Evolutionary conservation across 768 basidiomycete genomes (phyloP).

Genomic region (Wakefieldia striispora): DNA sequence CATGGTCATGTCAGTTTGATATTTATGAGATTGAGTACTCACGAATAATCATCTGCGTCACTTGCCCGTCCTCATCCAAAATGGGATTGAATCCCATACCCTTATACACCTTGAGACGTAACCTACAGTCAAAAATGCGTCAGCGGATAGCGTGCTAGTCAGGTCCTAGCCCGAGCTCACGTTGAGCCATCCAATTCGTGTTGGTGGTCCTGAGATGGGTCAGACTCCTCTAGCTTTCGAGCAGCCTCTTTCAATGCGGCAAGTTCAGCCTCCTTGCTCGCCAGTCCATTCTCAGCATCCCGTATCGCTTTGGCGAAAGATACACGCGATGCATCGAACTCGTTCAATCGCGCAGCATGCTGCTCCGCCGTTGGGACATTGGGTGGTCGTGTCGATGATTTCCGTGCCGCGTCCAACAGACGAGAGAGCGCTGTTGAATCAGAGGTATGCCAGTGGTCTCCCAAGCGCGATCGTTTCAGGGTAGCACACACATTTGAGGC

Average conservation of each 20-base stretch:
- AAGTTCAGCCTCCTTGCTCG: conserved; percentile 69
- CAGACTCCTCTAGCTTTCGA: conserved; percentile 58
- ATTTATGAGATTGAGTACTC: conserved; percentile 29
- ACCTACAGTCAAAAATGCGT: conserved; percentile 35
- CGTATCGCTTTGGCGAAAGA: conserved; percentile 74
- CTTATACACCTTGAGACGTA: conserved; percentile 67
- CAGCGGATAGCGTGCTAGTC: conserved; percentile 1
- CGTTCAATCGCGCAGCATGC: conserved; percentile 59
- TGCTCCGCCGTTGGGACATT: conserved; percentile 66
- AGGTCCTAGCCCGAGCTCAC: conserved; percentile 41
- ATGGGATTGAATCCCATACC: conserved; percentile 72
- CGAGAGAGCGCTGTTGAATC: conserved; percentile 54
- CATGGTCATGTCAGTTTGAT: neutral
- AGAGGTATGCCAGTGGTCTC: neutral
- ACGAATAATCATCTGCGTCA: conserved; percentile 69
- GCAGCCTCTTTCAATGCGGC: conserved; percentile 65
- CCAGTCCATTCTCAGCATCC: conserved; percentile 63
- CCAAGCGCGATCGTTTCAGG: neutral
- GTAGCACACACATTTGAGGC: conserved; percentile 53
- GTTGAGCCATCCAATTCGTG: conserved; percentile 64
- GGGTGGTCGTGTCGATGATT: conserved; percentile 66
- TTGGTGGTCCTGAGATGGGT: conserved; percentile 71
- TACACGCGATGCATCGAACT: conserved; percentile 59
- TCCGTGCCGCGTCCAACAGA: conserved; percentile 63
- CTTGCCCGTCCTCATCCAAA: conserved; percentile 46